Base-by-base conservation (phyloP, 257 asterid species). In the Striga asiatica region DNA sequence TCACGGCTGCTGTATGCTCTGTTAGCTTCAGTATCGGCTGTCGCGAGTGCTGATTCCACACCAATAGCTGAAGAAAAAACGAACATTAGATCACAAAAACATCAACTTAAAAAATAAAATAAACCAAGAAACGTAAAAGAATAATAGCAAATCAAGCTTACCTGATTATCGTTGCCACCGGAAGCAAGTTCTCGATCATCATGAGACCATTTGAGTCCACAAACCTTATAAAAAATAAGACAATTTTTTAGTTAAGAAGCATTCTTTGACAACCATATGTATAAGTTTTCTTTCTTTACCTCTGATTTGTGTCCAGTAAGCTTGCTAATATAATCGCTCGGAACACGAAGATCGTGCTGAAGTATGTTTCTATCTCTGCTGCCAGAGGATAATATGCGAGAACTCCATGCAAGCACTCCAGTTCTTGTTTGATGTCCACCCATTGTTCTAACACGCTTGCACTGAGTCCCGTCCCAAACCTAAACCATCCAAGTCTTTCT, bases 141-240 rank as follows among this genome's bases (percentile, higher is more conserved):
- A 39, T 9, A 31, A n/a, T n/a, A n/a, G n/a, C 7, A 50, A 58
- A 10, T 47, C 39, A 18, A 21, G 34, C 31, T 22, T 49, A 86
- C 96, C 89, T 86, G 95, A 64, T 92, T 92, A 78, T 92, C 97
- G 57, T 92, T 92, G 50, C 97, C 97, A 58, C 97, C 95, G 3
- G 97, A 92, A 25, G 99, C 99, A 25, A 92, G 99, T 71, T 92
- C 95, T 34, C 99, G 69, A 62, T 92, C 97, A 66, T 92, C 99
- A 35, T 79, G 95, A 48, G 97, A 92, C 97, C 99, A 92, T 73
- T 92, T 88, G 64, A 88, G 79, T 25, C 99, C 97, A 50, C 99
- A 88, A 28, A 88, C 87, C 96, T n/a, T 19, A 9, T 3, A 74
- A 14, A 14, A 19, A n/a, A n/a, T n/a, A n/a, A n/a, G n/a, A n/a